These are phyloP conservation scores for Jackrogersella multiformis DNA, from an alignment of 495 filamentous ascomycete species.

Conservation along the genomic window DNA sequence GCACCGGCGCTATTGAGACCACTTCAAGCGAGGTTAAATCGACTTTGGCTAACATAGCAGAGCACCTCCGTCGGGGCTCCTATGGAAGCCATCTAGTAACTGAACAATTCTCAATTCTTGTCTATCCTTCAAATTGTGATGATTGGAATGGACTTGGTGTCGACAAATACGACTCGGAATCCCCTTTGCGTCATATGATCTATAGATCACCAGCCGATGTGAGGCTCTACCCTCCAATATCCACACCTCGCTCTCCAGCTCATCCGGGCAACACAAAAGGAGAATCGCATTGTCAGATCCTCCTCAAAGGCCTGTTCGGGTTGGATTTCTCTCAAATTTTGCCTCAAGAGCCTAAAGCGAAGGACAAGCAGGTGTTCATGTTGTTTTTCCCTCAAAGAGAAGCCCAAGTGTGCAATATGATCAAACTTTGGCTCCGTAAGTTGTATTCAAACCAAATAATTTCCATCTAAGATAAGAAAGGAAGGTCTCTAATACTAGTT, in stretches of 20 bases:
- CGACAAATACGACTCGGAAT: constrained; percentile 36
- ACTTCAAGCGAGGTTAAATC: constrained; percentile 22
- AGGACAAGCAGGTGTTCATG: constrained; percentile 43
- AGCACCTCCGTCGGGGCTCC: constrained; percentile 44
- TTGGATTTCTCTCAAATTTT: constrained; percentile 35
- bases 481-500: constrained; percentile 20
- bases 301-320: constrained; percentile 29
- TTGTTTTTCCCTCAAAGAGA: constrained; percentile 39
- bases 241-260: constrained; percentile 18
- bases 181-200: constrained; percentile 48
- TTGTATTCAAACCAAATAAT: not conserved
- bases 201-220: constrained; percentile 40
- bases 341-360: constrained; percentile 32
- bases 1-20: constrained; percentile 30
- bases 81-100: constrained; percentile 47
- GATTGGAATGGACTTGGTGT: constrained; percentile 47
- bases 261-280: constrained; percentile 13
- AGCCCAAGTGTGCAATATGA: constrained; percentile 34
- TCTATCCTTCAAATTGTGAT: constrained; percentile 53
- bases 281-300: constrained; percentile 13
- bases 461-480: not conserved
- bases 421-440: constrained; percentile 49
- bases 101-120: constrained; percentile 49
- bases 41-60: constrained; percentile 42
- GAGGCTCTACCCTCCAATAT: constrained; percentile 32